Evolutionary conservation across 345 rosid species (phyloP), one percentile per base, ranked within the genome.

Genomic region (Raphanus sativus): DNA sequence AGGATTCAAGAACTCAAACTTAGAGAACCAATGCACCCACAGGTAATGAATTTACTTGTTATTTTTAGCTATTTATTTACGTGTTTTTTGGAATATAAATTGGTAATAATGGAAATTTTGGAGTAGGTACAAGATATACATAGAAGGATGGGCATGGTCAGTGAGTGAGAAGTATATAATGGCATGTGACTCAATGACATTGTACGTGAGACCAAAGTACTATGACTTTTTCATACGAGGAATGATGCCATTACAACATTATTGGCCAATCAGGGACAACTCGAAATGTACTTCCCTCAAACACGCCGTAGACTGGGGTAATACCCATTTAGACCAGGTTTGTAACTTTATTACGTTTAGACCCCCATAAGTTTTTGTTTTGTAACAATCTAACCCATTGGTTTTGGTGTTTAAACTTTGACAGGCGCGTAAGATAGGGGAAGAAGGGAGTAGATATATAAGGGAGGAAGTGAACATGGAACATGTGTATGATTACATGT

Each of bases 1-100:
- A 66, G 83, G 87, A 10, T 91, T 48, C 81, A 81, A 80, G 60
- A 84, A 86, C 29, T 87, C 91, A 30, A 89, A 85, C 33, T 26
- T 91, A 55, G 81, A 76, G 50, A 78, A 85, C 52, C 91, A 89
- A 76, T 91, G 91, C 81, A 84, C 81, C 2, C 87, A 90, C 80
- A 83, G 89, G 96, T 90, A 74, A 50, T 2, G 8, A 15, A 56
- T 21, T 5, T 0, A 71, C 12, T 45, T 25, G 5, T 2, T 55
- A 50, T n/a, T 30, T 45, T 34, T 62, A 58, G 30, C 15, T 0
- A 8, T 61, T 12, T 1, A 48, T 1, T 12, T 13, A n/a, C 55
- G n/a, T 48, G 55, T 48, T 48, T 48, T 2, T 1, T 2, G 16
- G 17, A 48, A 48, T 48, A 48, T 48, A 2, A 13, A 13, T 25